Evolutionary conservation across 192 early-diverging fungal species (phyloP).

Genomic region (Coemansia sp.): DNA sequence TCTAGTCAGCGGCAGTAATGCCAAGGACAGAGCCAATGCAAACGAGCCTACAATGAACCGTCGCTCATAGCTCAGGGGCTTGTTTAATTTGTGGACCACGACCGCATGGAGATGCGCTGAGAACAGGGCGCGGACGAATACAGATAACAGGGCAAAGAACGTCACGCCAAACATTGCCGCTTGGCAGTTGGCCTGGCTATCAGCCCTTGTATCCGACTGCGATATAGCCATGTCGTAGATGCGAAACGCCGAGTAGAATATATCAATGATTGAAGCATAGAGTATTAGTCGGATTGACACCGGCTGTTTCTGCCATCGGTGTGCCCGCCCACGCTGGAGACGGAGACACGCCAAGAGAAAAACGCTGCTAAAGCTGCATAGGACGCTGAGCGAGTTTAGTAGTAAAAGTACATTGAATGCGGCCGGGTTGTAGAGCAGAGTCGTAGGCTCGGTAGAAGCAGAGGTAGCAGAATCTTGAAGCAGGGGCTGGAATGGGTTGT

Average conservation of each 20-base stretch:
- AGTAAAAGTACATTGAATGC: slow-evolving; percentile 12
- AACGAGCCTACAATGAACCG: slow-evolving; percentile 20
- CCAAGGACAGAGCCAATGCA: slow-evolving; percentile 15
- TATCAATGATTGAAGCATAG: slow-evolving; percentile 22
- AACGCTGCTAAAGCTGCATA: slow-evolving; percentile 18
- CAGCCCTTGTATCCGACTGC: slow-evolving; percentile 19
- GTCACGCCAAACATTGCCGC: slow-evolving; percentile 42
- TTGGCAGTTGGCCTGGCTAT: slow-evolving; percentile 35
- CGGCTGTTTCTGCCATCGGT: slow-evolving; percentile 18
- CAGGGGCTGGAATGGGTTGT: slow-evolving; percentile 24
- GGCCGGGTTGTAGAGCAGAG: slow-evolving; percentile 10
- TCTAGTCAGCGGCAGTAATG: slow-evolving; percentile 22
- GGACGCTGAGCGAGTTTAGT: slow-evolving; percentile 20
- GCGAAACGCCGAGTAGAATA: slow-evolving; percentile 16
- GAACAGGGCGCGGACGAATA: slow-evolving; percentile 29
- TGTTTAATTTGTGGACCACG: slow-evolving; percentile 13
- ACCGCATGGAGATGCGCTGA: slow-evolving; percentile 27
- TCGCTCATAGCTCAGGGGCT: slow-evolving; percentile 20
- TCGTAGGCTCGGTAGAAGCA: not conserved
- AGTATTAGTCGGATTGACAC: slow-evolving; percentile 25
- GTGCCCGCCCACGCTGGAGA: slow-evolving; percentile 1
- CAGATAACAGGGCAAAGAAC: slow-evolving; percentile 30
- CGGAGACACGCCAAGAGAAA: slow-evolving; percentile 6
- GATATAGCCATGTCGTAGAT: slow-evolving; percentile 28
- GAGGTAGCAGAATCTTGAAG: not conserved